Evolutionary conservation across 2,329 filamentous ascomycete genomes (phyloP).

Genomic region (Epichloe uncinata): DNA sequence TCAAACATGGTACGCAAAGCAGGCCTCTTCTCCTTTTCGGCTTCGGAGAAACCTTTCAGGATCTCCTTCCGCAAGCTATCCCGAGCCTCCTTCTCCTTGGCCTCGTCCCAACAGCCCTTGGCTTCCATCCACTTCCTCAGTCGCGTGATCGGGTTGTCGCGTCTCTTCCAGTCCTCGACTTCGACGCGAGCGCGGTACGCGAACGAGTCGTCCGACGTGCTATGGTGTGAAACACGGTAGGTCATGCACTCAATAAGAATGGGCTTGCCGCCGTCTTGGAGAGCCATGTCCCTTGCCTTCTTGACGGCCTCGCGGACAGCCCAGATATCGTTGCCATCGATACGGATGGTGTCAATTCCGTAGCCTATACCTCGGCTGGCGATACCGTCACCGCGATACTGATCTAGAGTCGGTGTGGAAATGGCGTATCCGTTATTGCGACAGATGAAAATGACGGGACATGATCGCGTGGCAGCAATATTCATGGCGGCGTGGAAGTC

Average conservation of each 20-base stretch:
- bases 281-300: conserved; percentile 62
- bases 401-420: conserved; percentile 76
- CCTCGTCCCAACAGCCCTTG: conserved; percentile 71
- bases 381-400: conserved; percentile 85
- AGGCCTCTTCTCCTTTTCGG: conserved; percentile 70
- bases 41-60: conserved; percentile 70
- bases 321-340: conserved; percentile 92
- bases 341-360: conserved; percentile 83
- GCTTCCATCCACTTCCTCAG: conserved; percentile 85
- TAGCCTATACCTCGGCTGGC: conserved; percentile 78
- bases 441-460: conserved; percentile 80
- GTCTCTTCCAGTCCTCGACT: conserved; percentile 87
- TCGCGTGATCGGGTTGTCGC: conserved; percentile 79
- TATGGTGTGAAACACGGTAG: conserved; percentile 96
- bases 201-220: conserved; percentile 92
- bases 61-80: conserved; percentile 58
- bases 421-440: conserved; percentile 91
- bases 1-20: conserved; percentile 62
- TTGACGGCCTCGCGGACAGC: conserved; percentile 72
- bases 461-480: conserved; percentile 79
- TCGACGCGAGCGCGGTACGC: conserved; percentile 88
- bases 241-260: conserved; percentile 92
- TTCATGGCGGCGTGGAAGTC: conserved; percentile 89
- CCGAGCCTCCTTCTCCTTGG: conserved; percentile 61
- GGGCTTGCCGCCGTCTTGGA: conserved; percentile 67